Percentiles rank a stretch among this genome's conserved stretches.
Evolutionary conservation across 495 filamentous ascomycete genomes (phyloP).

Genomic region (Penicillium cinerascens): DNA sequence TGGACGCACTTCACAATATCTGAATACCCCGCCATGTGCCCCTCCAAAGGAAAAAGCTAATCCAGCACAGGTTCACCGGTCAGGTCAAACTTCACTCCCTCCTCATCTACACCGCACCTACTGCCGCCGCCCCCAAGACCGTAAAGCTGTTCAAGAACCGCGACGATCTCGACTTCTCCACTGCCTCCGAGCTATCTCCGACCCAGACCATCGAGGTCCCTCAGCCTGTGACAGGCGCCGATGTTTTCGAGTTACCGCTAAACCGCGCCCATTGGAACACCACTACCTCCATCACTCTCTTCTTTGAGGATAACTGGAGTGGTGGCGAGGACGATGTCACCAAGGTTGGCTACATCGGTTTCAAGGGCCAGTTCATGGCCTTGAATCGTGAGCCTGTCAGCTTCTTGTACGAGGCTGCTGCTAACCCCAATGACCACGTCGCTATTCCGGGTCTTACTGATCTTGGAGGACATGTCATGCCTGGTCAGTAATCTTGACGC

Average conservation of each 20-base stretch:
- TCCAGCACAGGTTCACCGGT: constrained; percentile 74
- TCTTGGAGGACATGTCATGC: constrained; percentile 38
- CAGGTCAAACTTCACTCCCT: constrained; percentile 89
- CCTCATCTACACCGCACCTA: constrained; percentile 71
- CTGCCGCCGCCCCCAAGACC: constrained; percentile 70
- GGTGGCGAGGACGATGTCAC: constrained; percentile 73
- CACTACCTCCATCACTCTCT: constrained; percentile 71
- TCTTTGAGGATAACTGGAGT: constrained; percentile 67
- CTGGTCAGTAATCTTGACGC: constrained; percentile 27
- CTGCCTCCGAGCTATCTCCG: constrained; percentile 62
- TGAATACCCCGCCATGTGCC: constrained; percentile 9
- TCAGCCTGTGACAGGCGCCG: constrained; percentile 58
- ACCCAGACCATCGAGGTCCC: constrained; percentile 77
- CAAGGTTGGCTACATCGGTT: constrained; percentile 77
- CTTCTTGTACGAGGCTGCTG: constrained; percentile 88
- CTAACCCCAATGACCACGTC: constrained; percentile 83
- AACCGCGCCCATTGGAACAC: constrained; percentile 86
- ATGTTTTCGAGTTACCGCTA: constrained; percentile 80
- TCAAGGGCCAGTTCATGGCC: constrained; percentile 89
- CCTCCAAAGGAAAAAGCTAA: constrained; percentile 19
- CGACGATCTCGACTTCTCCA: constrained; percentile 78
- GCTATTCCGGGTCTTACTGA: constrained; percentile 45
- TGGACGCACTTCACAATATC: neutral
- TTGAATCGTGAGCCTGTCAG: constrained; percentile 77
- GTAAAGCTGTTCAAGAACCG: constrained; percentile 82